phyloP scores from a whole-genome alignment of 495 filamentous ascomycete genomes.

The Sporormia fimetaria region DNA sequence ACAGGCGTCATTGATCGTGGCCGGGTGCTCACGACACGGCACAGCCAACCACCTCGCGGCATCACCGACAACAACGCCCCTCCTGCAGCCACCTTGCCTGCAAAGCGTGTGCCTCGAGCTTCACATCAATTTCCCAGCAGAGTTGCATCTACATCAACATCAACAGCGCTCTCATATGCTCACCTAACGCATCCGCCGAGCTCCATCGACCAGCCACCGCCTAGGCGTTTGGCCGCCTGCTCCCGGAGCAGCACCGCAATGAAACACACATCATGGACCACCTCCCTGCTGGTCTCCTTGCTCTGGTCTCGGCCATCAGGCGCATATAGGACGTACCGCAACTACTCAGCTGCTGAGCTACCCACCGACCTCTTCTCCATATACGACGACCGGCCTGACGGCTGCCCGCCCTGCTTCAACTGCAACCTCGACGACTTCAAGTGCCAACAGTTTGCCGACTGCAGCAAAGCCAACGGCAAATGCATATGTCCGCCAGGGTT shows the following conservation, averaged over 20 bases:
- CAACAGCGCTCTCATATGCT: no score
- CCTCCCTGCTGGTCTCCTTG: constrained; percentile 11
- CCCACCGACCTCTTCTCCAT: constrained; percentile 36
- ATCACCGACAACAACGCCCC: no score
- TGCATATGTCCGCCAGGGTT: constrained; percentile 86
- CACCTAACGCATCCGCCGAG: no score
- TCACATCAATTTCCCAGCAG: no score
- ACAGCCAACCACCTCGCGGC: no score
- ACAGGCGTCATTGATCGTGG: no score
- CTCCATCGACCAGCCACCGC: no score
- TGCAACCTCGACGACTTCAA: constrained; percentile 85
- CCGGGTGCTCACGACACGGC: no score
- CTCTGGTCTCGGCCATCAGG: constrained; percentile 1
- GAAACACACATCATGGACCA: constrained; percentile 17
- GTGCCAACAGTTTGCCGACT: constrained; percentile 78
- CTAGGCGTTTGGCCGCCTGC: no score
- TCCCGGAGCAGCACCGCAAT: constrained; percentile 14
- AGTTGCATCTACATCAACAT: no score
- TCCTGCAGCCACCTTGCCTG: no score
- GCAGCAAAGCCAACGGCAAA: constrained; percentile 77
- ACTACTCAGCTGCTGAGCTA: constrained; percentile 24
- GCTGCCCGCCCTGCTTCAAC: constrained; percentile 78
- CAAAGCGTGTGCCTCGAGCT: no score
- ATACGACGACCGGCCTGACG: constrained; percentile 46
- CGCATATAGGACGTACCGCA: constrained; percentile 19